These are phyloP conservation scores for Pseudomassariella vexata DNA, from an alignment of 2,329 filamentous ascomycete genomes.

Conservation along the genomic window DNA sequence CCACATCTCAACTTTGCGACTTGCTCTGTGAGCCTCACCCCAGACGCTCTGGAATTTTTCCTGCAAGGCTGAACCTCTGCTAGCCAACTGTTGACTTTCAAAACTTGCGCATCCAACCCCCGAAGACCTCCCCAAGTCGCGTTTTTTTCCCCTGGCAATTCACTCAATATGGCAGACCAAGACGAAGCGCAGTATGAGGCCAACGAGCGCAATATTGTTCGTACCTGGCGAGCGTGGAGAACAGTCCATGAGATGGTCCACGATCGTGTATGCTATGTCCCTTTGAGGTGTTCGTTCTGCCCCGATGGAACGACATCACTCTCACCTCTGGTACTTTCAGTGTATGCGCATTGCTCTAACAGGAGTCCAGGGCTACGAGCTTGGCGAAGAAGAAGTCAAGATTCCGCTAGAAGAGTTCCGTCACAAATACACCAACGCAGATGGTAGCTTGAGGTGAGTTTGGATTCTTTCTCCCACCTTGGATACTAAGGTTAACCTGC, in stretches of 20 bases:
- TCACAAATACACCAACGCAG: conserved; percentile 61
- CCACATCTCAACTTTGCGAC: too few species aligned
- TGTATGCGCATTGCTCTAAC: conserved; percentile 13
- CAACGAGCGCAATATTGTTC: conserved; percentile 49
- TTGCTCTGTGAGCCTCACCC: too few species aligned
- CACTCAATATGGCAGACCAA: conserved; percentile 37
- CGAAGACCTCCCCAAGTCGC: too few species aligned
- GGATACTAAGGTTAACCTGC: background rate
- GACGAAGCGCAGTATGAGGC: conserved; percentile 26
- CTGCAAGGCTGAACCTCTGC: too few species aligned
- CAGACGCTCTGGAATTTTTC: too few species aligned
- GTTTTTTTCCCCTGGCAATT: too few species aligned
- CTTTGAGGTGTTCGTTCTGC: too few species aligned
- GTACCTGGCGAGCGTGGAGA: conserved; percentile 89
- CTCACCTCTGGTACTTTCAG: too few species aligned
- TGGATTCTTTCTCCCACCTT: background rate
- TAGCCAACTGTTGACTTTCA: too few species aligned
- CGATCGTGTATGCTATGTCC: conserved; percentile 82
- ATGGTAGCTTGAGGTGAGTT: conserved; percentile 71
- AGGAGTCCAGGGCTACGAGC: conserved; percentile 73
- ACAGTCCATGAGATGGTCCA: conserved; percentile 93
- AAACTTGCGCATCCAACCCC: too few species aligned
- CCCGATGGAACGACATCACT: too few species aligned
- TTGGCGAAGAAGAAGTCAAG: conserved; percentile 82
- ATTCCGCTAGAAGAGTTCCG: conserved; percentile 82